These are phyloP conservation scores for Exophiala lecanii-corni DNA, from an alignment of 2,329 filamentous ascomycete genomes.

Conservation along the genomic window DNA sequence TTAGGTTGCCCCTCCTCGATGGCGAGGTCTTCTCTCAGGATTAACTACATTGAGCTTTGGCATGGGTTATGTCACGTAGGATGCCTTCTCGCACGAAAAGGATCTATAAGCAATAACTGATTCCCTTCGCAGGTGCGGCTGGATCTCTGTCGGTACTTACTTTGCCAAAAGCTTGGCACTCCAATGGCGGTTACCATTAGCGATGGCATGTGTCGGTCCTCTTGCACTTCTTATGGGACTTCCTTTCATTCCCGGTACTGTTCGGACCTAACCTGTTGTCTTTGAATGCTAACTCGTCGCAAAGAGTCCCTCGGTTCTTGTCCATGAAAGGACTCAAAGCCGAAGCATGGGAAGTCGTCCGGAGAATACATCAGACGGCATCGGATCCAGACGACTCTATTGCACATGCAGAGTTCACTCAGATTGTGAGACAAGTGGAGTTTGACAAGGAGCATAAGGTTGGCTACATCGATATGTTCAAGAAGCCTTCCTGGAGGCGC, in stretches of 20 bases:
- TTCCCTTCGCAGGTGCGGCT: conserved; percentile 5
- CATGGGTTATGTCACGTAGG: conserved; percentile 13
- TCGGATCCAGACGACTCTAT: conserved; percentile 8
- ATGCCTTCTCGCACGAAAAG: background rate
- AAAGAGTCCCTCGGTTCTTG: conserved; percentile 15
- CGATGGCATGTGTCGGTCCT: conserved; percentile 8
- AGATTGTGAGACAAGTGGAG: conserved; percentile 16
- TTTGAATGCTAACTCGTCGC: background rate
- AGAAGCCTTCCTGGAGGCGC: conserved; percentile 15
- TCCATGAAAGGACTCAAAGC: conserved; percentile 7
- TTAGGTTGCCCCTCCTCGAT: conserved; percentile 6
- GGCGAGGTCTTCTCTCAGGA: conserved; percentile 11
- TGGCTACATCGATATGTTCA: conserved; percentile 18
- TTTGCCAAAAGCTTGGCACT: conserved; percentile 9
- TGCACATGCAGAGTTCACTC: conserved; percentile 15
- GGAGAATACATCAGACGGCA: conserved; percentile 14
- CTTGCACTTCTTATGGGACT: conserved; percentile 12
- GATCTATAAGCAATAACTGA: conserved; percentile 9
- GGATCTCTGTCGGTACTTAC: conserved; percentile 13
- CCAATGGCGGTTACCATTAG: conserved; percentile 12
- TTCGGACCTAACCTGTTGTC: background rate
- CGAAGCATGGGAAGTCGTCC: conserved; percentile 13
- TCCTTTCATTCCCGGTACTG: conserved; percentile 14
- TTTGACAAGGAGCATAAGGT: conserved; percentile 17
- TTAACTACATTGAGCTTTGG: conserved; percentile 15